These are phyloP conservation scores for Colletotrichum scovillei DNA, from an alignment of 2,329 filamentous ascomycete genomes.

Conservation along the genomic window DNA sequence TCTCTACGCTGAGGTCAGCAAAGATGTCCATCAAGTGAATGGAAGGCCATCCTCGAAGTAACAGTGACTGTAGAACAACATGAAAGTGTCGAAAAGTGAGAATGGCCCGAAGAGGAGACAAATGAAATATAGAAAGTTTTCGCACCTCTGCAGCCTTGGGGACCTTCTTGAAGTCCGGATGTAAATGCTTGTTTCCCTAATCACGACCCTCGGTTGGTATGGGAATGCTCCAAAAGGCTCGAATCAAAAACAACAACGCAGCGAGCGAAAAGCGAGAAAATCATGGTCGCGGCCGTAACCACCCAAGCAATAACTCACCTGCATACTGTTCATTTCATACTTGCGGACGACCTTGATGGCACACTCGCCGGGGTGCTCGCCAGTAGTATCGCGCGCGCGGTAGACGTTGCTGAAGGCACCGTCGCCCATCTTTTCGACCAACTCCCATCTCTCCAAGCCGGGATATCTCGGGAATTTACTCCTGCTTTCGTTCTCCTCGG, in stretches of 20 bases:
- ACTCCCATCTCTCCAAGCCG: slow-evolving; percentile 85
- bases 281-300: slow-evolving; percentile 33
- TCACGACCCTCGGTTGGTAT: slow-evolving; percentile 64
- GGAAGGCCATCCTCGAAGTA: slow-evolving; percentile 35
- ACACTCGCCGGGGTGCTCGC: slow-evolving; percentile 76
- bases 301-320: slow-evolving; percentile 75
- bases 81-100: slow-evolving; percentile 44
- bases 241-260: slow-evolving; percentile 37
- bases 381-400: slow-evolving; percentile 80
- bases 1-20: slow-evolving; percentile 68
- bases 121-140: slow-evolving; percentile 54
- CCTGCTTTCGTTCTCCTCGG: slow-evolving; percentile 89
- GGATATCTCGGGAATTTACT: slow-evolving; percentile 87
- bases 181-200: slow-evolving; percentile 91
- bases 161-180: slow-evolving; percentile 95
- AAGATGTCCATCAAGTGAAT: background rate
- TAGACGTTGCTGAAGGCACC: slow-evolving; percentile 99
- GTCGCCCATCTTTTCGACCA: slow-evolving; percentile 98
- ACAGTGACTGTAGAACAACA: slow-evolving; percentile 37
- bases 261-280: slow-evolving; percentile 40
- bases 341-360: slow-evolving; percentile 99
- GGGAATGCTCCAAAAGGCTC: slow-evolving; percentile 39
- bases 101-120: slow-evolving; percentile 44
- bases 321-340: slow-evolving; percentile 98
- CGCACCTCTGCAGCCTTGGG: slow-evolving; percentile 98